Evolutionary conservation across 352 stramenopile species (phyloP).

Genomic region (Detonula confervacea): DNA sequence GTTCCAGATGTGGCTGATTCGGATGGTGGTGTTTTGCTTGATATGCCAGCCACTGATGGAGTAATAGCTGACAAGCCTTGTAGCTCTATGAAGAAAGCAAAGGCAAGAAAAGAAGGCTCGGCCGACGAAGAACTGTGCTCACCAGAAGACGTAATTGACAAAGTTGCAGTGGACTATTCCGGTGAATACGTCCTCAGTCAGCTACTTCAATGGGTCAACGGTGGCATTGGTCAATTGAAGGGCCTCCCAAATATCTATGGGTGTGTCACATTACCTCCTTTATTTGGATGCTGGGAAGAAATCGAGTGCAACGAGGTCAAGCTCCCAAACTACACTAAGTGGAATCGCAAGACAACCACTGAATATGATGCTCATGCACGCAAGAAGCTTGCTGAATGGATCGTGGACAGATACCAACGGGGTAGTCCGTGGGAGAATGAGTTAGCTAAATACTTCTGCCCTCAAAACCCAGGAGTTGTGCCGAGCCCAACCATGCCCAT

Average conservation of each 20-base stretch:
- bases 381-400: constrained; percentile 76
- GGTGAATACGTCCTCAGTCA: constrained; percentile 85
- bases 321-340: constrained; percentile 46
- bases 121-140: constrained; percentile 60
- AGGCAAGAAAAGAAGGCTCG: neutral
- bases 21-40: constrained; percentile 9
- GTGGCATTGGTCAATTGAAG: constrained; percentile 77
- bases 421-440: constrained; percentile 80
- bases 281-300: constrained; percentile 72
- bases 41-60: neutral
- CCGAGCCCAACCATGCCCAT: constrained; percentile 64
- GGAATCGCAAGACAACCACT: constrained; percentile 51
- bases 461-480: constrained; percentile 14
- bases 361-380: constrained; percentile 61
- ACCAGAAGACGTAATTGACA: constrained; percentile 81
- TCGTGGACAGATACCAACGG: constrained; percentile 75
- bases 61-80: constrained; percentile 11
- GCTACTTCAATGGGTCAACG: constrained; percentile 85
- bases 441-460: constrained; percentile 65
- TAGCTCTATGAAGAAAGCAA: constrained; percentile 12
- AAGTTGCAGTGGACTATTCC: constrained; percentile 78
- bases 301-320: constrained; percentile 55
- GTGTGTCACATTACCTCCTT: constrained; percentile 75
- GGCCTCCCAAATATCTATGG: constrained; percentile 80
- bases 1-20: constrained; percentile 19